phyloP scores from a whole-genome alignment of 2,329 filamentous ascomycete species.

The Gnomoniopsis smithogilvyi region DNA sequence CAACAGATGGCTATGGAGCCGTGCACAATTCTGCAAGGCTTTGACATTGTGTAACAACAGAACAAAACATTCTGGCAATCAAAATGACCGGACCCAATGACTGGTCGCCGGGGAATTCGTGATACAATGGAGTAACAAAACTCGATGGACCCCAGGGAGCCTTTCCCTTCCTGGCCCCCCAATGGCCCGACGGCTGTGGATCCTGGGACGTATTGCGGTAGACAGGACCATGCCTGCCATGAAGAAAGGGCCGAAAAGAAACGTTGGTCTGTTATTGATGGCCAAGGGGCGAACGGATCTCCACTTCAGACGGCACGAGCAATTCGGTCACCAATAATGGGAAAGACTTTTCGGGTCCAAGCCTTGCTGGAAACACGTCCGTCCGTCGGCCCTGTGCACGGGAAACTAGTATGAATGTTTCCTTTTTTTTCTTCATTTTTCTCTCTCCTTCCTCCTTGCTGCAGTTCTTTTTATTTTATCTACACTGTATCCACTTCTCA shows the following conservation, averaged over 20 bases:
- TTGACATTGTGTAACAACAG: slow-evolving; percentile 1
- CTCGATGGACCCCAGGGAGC: neutral
- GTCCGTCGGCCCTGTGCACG: neutral
- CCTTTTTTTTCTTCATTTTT: neutral
- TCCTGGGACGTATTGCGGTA: neutral
- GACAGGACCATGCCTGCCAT: slow-evolving; percentile 12
- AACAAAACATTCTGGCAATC: slow-evolving; percentile 13
- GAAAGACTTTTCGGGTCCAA: neutral
- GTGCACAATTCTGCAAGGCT: neutral
- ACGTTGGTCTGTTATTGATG: neutral
- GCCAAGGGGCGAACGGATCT: neutral
- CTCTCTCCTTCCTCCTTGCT: no score
- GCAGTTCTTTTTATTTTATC: no score
- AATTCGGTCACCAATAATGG: slow-evolving; percentile 12
- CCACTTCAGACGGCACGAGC: slow-evolving; percentile 1
- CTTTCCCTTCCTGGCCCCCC: no score
- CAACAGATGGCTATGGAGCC: neutral
- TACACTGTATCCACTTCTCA: neutral
- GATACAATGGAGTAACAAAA: slow-evolving; percentile 8
- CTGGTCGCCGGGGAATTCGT: neutral
- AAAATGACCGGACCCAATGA: slow-evolving; percentile 6
- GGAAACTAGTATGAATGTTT: neutral
- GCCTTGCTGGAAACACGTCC: neutral
- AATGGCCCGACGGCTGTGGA: neutral
- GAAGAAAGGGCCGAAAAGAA: slow-evolving; percentile 17